A percentile compares a stretch with the other conserved stretches of the same genome.
phyloP scores from a whole-genome alignment of 176 grass and related monocot species.

The Eragrostis nindensis region DNA sequence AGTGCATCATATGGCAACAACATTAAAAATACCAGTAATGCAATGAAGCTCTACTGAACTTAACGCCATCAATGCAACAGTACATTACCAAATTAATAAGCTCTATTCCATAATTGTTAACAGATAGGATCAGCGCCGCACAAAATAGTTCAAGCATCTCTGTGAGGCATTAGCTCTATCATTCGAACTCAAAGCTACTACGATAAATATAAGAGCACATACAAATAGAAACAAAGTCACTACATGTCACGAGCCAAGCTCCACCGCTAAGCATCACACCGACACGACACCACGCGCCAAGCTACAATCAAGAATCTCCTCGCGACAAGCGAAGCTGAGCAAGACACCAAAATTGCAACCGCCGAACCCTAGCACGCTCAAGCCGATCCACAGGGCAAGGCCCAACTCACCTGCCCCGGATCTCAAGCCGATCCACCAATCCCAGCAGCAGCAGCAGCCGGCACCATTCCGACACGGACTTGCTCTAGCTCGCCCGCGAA shows the following conservation, averaged over 20 bases:
- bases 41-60: not conserved
- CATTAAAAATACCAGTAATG: conserved; percentile 8
- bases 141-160: conserved; percentile 18
- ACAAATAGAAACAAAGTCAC: not conserved
- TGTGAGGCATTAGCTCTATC: not conserved
- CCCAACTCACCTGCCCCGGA: not conserved
- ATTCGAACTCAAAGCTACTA: not conserved
- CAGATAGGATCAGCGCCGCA: not conserved
- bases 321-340: conserved; percentile 5
- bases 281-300: not conserved
- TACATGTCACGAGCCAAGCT: not conserved
- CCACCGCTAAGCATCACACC: not conserved
- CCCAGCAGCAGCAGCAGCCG: conserved; percentile 3
- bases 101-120: conserved; percentile 22
- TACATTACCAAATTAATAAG: conserved; percentile 29
- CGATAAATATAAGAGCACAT: conserved; percentile 11
- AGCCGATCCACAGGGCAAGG: conserved; percentile 18
- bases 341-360: conserved; percentile 14
- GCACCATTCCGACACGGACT: not conserved
- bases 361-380: not conserved
- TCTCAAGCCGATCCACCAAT: conserved; percentile 54
- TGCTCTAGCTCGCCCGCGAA: not conserved
- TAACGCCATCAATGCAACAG: conserved; percentile 30
- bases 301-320: conserved; percentile 13
- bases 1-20: conserved; percentile 19